Evolutionary conservation across 2,329 filamentous ascomycete species (phyloP), one percentile per base, ranked within the genome.

Genomic region (Penicillium sp.): DNA sequence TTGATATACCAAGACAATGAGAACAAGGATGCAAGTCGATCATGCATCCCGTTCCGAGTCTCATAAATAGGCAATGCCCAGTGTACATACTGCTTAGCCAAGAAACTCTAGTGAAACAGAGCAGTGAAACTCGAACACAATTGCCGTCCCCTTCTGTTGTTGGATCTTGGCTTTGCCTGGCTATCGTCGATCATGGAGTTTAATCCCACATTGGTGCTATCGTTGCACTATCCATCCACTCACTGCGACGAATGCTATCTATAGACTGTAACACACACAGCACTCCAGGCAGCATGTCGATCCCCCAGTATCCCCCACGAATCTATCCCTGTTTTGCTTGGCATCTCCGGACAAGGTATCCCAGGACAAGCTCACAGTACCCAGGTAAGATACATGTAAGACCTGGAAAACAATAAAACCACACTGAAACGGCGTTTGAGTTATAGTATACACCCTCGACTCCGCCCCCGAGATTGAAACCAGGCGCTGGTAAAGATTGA

Each of bases 261-360:
- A 42, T 46, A 46, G 43, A 40, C 22, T 45, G 33, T 12, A 31
- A 17, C 24, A 21, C 43, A 28, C 21, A 13, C 22, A 34, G 45
- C 43, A 46, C 42, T 17, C 31, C 43, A 32, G 43, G 37, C 35
- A 41, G 31, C 43, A 31, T 24, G 48, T 33, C 37, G 48, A 50
- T 50, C 48, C 17, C 31, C 33, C 19, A 17, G 34, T 26, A 42
- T 37, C 43, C 43, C 43, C 48, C 43, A 35, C 48, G 43, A 50
- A 47, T 47, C 31, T 4, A 50, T 47, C 48, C 43, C 48, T 50
- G 37, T 22, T 8, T 32, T 35, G 15, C 48, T 50, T 50, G 43
- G 48, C 43, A 47, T 41, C 3, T 13, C 29, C n/a, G 32, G 24
- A 42, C 37, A 42, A n/a, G 48, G 37, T 26, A 42, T 42, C 31